A percentile compares a stretch with the other conserved stretches of the same genome.
Evolutionary conservation across 192 early-diverging fungal species (phyloP).

Genomic region (Mortierella hygrophila): DNA sequence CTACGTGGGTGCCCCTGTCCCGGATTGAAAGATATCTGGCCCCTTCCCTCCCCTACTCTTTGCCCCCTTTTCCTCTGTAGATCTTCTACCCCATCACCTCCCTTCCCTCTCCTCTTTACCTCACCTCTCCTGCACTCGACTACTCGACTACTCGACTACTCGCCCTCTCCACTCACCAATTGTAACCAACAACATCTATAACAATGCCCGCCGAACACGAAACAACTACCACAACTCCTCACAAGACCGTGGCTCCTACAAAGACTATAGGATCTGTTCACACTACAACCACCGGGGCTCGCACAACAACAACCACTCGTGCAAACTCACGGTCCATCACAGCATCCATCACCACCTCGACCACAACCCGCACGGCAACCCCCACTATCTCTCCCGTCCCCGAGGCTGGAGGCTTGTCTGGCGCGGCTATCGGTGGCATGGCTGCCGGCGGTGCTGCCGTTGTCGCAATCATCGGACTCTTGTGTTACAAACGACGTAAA

Average conservation of each 20-base stretch:
- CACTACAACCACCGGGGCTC: background rate
- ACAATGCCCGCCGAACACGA: constrained; percentile 31
- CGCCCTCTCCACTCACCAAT: background rate
- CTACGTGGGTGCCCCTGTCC: constrained; percentile 27
- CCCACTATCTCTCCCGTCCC: constrained; percentile 1
- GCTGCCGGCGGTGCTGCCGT: constrained; percentile 23
- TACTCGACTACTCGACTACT: background rate
- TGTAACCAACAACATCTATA: background rate
- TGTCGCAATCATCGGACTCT: constrained; percentile 25
- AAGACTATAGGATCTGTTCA: background rate
- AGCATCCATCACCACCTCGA: background rate
- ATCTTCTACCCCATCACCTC: background rate
- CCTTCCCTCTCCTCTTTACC: background rate
- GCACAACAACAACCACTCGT: background rate
- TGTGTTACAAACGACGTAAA: constrained; percentile 42
- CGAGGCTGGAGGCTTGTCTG: constrained; percentile 23
- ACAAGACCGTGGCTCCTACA: constrained; percentile 4
- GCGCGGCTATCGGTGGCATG: constrained; percentile 37
- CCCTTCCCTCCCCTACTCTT: background rate
- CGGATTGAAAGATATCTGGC: constrained; percentile 56
- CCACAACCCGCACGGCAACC: background rate
- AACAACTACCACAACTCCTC: constrained; percentile 13
- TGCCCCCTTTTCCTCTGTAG: background rate
- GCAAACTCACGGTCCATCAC: background rate
- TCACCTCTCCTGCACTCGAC: background rate